Base-by-base conservation (phyloP, 805 yeast species). In the baker's yeast (Saccharomyces cerevisiae) region DNA sequence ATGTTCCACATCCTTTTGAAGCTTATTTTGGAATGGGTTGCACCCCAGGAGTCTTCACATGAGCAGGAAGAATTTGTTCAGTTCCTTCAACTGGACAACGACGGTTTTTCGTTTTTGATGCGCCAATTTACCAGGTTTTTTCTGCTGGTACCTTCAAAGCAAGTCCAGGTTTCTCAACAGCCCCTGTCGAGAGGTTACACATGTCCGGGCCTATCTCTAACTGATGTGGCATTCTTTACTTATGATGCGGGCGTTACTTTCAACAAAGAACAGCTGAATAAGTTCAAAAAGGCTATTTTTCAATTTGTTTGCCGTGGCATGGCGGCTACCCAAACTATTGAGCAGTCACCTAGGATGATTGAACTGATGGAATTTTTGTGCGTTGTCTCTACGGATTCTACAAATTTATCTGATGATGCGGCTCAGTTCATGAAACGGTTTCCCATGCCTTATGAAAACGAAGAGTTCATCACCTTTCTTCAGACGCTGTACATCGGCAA, bases 201-300 rank as follows among this genome's bases (percentile, higher is more conserved):
- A 2, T 76, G 81, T 54, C 89, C 92, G 0, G 96, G 96, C 0
- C 69, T 90, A 51, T 73, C 84, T 13, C 66, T 74, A 0, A 64
- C 65, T 0, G 89, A 85, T 46, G 77, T 79, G 21, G 66, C 79
- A 0, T 88, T 84, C 60, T 80, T 89, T 60, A 84, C 89, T 0
- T 77, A 76, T 52, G 80, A 80, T 57, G 89, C 92, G 2, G 92
- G 91, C 28, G 79, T 83, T 0, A 67, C 79, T 0, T 83, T 79
- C 62, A 79, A 79, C 52, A 70, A 73, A 5, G 75, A 75, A 0
- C 81, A 78, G 21, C 67, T 88, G 46, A 58, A 70, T 1, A 60
- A 54, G 5, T 74, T 71, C 50, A 82, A 78, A 56, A 57, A 54
- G 5, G 73, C 76, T 10, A 71, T 80, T 0, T 63, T 73, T 29